phyloP scores from a whole-genome alignment of 371 early-diverging fungal species.

The Saksenaea vasiformis region DNA sequence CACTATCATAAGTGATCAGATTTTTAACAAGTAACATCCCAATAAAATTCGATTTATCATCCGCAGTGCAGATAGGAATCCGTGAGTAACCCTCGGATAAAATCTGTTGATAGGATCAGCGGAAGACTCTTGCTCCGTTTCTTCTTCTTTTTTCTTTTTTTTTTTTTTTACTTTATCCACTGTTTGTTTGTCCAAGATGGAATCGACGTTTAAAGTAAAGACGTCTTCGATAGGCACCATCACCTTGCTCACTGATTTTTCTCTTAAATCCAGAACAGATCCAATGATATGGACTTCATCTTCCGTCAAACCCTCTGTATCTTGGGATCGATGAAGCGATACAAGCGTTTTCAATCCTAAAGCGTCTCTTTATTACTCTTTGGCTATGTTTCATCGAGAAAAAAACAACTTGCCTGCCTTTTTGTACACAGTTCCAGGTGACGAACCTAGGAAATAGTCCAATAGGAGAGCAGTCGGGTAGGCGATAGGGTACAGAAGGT shows the following conservation, averaged over 20 bases:
- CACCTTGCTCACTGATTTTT: slow-evolving; percentile 78
- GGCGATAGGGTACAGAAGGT: slow-evolving; percentile 72
- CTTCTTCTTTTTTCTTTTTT: too few relatives aligned
- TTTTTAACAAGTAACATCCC: slow-evolving; percentile 91
- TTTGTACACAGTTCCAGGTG: slow-evolving; percentile 80
- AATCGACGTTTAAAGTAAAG: slow-evolving; percentile 75
- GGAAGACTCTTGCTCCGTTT: too few relatives aligned
- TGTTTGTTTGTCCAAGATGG: slow-evolving; percentile 64
- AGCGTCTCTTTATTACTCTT: not conserved
- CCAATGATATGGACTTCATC: slow-evolving; percentile 90
- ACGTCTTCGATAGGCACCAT: slow-evolving; percentile 91
- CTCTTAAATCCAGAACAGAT: slow-evolving; percentile 88
- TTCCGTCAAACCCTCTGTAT: slow-evolving; percentile 78
- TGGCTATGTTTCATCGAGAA: not conserved
- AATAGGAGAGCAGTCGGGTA: slow-evolving; percentile 80
- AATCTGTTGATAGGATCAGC: too few relatives aligned
- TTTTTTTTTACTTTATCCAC: slow-evolving; percentile 66
- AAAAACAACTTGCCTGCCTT: slow-evolving; percentile 56
- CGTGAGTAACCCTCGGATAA: slow-evolving; percentile 86
- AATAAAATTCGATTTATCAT: slow-evolving; percentile 69
- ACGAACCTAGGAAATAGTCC: slow-evolving; percentile 78
- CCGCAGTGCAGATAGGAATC: slow-evolving; percentile 80
- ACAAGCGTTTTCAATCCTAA: slow-evolving; percentile 90
- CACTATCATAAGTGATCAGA: slow-evolving; percentile 83
- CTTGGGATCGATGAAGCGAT: slow-evolving; percentile 77